phyloP scores from a whole-genome alignment of 2,329 filamentous ascomycete species.

The Diaporthe longicolla region DNA sequence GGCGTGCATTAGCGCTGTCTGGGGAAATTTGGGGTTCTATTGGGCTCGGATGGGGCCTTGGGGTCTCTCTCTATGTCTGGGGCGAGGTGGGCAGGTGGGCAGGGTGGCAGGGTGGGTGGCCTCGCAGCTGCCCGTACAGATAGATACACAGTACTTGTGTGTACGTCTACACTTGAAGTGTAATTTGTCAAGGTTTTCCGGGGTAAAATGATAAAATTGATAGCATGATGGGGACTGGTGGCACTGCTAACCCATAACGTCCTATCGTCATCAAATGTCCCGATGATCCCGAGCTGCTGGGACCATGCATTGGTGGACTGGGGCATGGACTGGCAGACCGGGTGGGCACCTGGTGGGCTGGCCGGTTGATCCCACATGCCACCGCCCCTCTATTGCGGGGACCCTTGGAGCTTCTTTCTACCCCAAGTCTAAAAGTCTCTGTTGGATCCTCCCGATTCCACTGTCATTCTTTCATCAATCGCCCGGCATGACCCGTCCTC shows the following conservation, averaged over 20 bases:
- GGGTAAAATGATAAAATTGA: slow-evolving; percentile 28
- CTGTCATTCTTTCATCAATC: background rate
- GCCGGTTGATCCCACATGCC: slow-evolving; percentile 19
- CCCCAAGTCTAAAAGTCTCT: no score
- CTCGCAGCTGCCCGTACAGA: no score
- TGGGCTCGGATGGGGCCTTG: slow-evolving; percentile 12
- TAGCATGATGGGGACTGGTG: background rate
- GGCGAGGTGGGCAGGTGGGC: no score
- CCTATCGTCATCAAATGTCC: slow-evolving; percentile 24
- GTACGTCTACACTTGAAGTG: background rate
- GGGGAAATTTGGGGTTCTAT: slow-evolving; percentile 38
- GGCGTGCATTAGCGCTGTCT: slow-evolving; percentile 32
- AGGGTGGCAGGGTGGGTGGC: no score
- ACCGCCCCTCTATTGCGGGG: slow-evolving; percentile 24
- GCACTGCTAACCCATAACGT: background rate
- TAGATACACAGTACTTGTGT: no score
- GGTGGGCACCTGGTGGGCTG: background rate
- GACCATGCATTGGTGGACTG: slow-evolving; percentile 4
- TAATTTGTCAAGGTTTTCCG: slow-evolving; percentile 31
- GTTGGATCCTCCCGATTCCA: no score
- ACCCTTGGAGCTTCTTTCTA: slow-evolving; percentile 13
- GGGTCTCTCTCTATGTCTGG: no score
- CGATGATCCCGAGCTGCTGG: slow-evolving; percentile 31
- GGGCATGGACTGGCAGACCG: no score
- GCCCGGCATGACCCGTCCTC: slow-evolving; percentile 5